Conservation (phyloP, 2,329 filamentous ascomycete genomes). For the Thermomyces lanuginosus region DNA sequence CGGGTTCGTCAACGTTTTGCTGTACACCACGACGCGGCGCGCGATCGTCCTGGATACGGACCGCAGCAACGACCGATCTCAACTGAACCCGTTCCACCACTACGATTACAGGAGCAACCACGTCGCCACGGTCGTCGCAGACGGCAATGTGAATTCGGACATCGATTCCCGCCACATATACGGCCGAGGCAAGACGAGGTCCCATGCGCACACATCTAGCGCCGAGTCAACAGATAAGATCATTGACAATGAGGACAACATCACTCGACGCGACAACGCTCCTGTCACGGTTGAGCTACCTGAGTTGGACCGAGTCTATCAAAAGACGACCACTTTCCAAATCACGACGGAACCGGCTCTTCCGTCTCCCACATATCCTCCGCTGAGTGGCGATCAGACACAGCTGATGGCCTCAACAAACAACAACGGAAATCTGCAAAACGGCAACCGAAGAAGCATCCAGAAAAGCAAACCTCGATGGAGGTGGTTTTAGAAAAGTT, state of each 20-base stretch:
- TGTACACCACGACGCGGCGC: slow-evolving; percentile 42
- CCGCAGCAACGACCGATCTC: slow-evolving; percentile 12
- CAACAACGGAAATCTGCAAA: too few species aligned
- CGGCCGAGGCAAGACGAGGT: background rate
- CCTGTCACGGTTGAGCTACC: too few species aligned
- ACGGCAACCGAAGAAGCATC: too few species aligned
- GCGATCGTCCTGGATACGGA: slow-evolving; percentile 38
- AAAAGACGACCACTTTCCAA: slow-evolving; percentile 1
- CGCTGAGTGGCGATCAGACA: too few species aligned
- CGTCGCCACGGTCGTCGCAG: background rate
- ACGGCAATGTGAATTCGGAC: background rate
- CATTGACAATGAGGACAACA: background rate
- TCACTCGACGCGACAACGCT: too few species aligned
- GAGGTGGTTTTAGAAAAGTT: too few species aligned
- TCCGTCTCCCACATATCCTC: background rate
- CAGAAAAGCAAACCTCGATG: too few species aligned
- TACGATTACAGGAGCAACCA: slow-evolving; percentile 1
- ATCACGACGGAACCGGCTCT: slow-evolving; percentile 1
- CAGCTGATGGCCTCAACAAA: too few species aligned
- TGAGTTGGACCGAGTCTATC: too few species aligned
- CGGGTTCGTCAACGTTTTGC: slow-evolving; percentile 41
- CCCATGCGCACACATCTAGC: background rate
- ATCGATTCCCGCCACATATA: background rate
- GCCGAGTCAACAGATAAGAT: background rate
- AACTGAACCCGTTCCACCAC: slow-evolving; percentile 1